Base-by-base conservation (phyloP, 805 yeast genomes). In the Monosporozyma servazzii region DNA sequence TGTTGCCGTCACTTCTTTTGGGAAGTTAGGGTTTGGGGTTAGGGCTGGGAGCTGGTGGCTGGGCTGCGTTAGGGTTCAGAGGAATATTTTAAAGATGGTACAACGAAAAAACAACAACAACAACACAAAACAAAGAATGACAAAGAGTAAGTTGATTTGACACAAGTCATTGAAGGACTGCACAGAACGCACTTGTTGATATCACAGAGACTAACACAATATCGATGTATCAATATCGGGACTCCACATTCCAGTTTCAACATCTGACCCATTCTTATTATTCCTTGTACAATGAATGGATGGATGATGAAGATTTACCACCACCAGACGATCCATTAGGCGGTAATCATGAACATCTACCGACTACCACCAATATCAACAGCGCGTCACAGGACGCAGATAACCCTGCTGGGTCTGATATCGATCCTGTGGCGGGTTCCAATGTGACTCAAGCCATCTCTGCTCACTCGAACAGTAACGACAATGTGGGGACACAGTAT, bases 231-330 rank as follows among this genome's bases (percentile, higher is more conserved):
- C 29, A 36, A 15, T 47, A 36, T 13, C 55, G 66, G 40, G 69
- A 65, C 45, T 64, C 69, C 6, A 56, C 58, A 47, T 63, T 57
- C 48, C 66, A 63, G 47, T 56, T 56, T 43, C 62, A 56, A 37
- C 69, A 65, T 45, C 48, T 55, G 10, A 31, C 31, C 3, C 51
- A 57, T 17, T 53, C 63, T 4, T 64, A 62, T 42, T 62, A 63
- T 46, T 56, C 57, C 4, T 49, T 63, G 37, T 65, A 64, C 45
- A 49, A 56, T 23, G 66, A 64, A 43, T 65, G 69, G 69, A 58
- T 50, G 41, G 53, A 63, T 29, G 60, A 58, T 41, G 66, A 61
- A 36, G 53, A 51, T 43, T 58, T 65, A 42, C 64, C 66, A 23
- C 55, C 63, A 5, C 65, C 65, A 13, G 68, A 65, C 44, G 52